Evolutionary conservation across 108 stramenopile species (phyloP).

Genomic region (Skeletonema costatum): DNA sequence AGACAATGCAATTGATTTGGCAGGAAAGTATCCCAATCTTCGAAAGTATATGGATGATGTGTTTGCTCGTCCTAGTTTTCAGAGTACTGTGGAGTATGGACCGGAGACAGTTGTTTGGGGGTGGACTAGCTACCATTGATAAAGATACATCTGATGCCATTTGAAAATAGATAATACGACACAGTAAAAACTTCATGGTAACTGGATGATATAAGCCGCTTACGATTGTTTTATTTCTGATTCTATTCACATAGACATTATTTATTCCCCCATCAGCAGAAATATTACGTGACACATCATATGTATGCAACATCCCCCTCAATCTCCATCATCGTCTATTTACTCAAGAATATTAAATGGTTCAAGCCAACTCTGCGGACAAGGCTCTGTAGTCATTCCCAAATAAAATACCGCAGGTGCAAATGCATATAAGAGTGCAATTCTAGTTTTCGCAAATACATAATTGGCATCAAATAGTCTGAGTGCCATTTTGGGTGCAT

Average conservation of each 20-base stretch:
- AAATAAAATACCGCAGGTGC: constrained; percentile 73
- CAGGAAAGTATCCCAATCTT: constrained; percentile 54
- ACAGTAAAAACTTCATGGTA: not conserved
- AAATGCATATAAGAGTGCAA: constrained; percentile 68
- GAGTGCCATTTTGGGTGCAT: constrained; percentile 50
- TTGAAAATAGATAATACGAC: not conserved
- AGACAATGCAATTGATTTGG: constrained; percentile 48
- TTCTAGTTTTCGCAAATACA: constrained; percentile 72
- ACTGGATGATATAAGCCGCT: not conserved
- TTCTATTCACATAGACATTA: not conserved
- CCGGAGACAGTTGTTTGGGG: constrained; percentile 81
- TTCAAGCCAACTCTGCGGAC: constrained; percentile 80
- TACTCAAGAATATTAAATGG: constrained; percentile 81
- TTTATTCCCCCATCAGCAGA: not conserved
- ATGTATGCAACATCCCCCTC: not conserved
- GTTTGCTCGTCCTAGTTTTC: constrained; percentile 64
- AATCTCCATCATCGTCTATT: not conserved
- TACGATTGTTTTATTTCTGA: constrained; percentile 1
- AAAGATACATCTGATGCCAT: too few relatives aligned
- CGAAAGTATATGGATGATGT: constrained; percentile 63
- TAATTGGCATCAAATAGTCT: constrained; percentile 74
- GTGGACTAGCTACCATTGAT: constrained; percentile 53
- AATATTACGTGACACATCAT: too few relatives aligned
- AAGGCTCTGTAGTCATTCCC: constrained; percentile 86
- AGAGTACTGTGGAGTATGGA: constrained; percentile 64